phyloP scores from a whole-genome alignment of 129 eudicot species.

The Oenanthe sinensis region DNA sequence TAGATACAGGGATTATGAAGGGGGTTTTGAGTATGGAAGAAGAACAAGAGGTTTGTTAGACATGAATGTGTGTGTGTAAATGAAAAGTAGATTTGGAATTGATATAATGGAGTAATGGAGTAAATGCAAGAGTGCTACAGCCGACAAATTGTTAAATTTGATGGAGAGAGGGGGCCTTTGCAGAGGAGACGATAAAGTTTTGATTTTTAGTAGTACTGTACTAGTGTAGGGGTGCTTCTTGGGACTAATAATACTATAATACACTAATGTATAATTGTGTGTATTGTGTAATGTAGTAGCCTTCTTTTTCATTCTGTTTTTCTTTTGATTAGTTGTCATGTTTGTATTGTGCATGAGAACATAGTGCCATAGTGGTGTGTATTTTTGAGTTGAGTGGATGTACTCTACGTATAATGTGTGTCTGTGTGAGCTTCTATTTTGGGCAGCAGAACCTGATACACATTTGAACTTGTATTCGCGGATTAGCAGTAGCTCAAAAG shows the following conservation, averaged over 20 bases:
- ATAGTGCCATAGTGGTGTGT: no score
- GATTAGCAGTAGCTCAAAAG: background rate
- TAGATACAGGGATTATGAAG: background rate
- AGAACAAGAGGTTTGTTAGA: background rate
- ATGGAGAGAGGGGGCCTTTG: background rate
- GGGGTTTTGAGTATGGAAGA: background rate
- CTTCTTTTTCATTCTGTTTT: background rate
- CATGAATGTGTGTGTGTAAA: background rate
- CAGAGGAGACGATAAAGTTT: background rate
- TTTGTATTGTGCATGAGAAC: background rate
- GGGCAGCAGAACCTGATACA: background rate
- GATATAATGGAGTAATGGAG: background rate
- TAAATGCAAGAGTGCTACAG: background rate
- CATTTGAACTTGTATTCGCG: background rate
- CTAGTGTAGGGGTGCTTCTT: background rate
- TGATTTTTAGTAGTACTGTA: background rate
- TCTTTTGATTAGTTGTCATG: background rate
- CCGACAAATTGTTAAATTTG: background rate
- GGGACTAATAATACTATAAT: background rate
- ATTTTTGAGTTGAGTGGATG: no score
- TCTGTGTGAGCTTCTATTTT: background rate
- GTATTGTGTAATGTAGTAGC: background rate
- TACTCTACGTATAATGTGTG: no score
- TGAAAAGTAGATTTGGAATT: background rate
- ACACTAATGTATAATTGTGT: background rate